Base-by-base conservation (phyloP, 2,329 filamentous ascomycete genomes). In the Tolypocladium tundrense region DNA sequence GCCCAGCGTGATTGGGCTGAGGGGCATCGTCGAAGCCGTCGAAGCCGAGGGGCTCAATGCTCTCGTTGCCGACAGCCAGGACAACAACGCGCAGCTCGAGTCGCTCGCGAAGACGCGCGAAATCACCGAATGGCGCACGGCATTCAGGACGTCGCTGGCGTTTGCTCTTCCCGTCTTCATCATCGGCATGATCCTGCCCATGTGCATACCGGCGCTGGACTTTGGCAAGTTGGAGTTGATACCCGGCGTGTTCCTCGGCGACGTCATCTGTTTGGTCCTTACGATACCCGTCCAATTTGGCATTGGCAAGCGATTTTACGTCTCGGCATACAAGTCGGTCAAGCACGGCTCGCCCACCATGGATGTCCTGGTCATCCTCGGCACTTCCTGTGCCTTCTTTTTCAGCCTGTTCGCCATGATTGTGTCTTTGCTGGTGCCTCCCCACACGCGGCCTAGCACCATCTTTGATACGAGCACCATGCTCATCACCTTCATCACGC, bases 401-500 rank as follows among this genome's bases (percentile, higher is more conserved):
- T 99, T 97, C 75, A 97, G 93, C 70, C 76, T 91, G 64, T 84
- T 90, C 53, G 84, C 91, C 19, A 97, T 99, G 91, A 57, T 87
- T 5, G 85, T 97, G 19, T 95, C 91, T 0, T 70, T 97, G 24
- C 64, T 89, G 16, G 78, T 83, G n/a, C 77, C 84, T 27, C 89
- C 91, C 8, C 91, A 97, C 69, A 83, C 80, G 2, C 84, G 90
- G 53, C 94, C 94, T 1, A 87, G 85, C 62, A 97, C 91, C 2
- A 88, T 97, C 19, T 99, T 99, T 67, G 94, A 99, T 69, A 99
- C 94, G 1, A 97, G 92, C 73, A 96, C 91, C 27, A 99, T 97
- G 94, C 80, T 99, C 55, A 92, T 99, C 71, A 96, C 91, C 0
- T 97, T 99, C 70, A 91, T 97, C 71, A 91, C 88, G 1, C 76